Evolutionary conservation across 2,329 filamentous ascomycete species (phyloP).

Genomic region (Ophiostoma populinum): DNA sequence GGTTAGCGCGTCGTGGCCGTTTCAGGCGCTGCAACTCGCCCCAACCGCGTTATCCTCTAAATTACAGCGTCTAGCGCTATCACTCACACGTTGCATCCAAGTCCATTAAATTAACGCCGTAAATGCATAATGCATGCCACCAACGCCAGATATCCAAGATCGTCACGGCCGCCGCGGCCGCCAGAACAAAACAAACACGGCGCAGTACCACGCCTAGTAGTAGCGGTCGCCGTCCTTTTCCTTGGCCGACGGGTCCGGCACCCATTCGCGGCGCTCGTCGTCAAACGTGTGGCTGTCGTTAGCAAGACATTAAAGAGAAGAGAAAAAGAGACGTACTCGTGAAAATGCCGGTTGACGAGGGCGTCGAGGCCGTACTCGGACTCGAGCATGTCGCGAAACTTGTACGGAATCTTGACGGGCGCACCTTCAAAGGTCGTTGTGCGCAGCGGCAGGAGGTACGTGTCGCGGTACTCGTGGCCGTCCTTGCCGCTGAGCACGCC

Average conservation of each 20-base stretch:
- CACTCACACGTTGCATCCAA: too few species aligned
- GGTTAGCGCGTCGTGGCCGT: too few species aligned
- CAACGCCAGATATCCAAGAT: too few species aligned
- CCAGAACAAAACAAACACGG: too few species aligned
- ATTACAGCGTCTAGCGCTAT: too few species aligned
- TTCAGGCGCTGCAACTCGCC: too few species aligned
- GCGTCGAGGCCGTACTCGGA: conserved; percentile 39
- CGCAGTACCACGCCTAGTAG: too few species aligned
- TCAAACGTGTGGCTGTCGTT: conserved; percentile 11
- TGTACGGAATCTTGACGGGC: conserved; percentile 46
- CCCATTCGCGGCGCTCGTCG: conserved; percentile 10
- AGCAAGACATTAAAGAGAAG: not conserved
- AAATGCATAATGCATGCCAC: too few species aligned
- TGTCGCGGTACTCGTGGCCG: conserved; percentile 33
- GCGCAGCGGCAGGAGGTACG: conserved; percentile 50
- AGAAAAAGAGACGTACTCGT: conserved; percentile 26
- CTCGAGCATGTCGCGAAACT: conserved; percentile 38
- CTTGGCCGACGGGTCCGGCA: conserved; percentile 5
- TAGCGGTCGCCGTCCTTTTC: not conserved
- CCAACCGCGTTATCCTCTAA: too few species aligned
- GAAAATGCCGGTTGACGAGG: conserved; percentile 31
- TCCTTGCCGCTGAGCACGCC: conserved; percentile 34
- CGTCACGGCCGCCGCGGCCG: too few species aligned
- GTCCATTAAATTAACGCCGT: too few species aligned
- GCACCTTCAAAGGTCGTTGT: conserved; percentile 52